phyloP scores from a whole-genome alignment of 108 stramenopile genomes.

The Cyclotella cryptica region DNA sequence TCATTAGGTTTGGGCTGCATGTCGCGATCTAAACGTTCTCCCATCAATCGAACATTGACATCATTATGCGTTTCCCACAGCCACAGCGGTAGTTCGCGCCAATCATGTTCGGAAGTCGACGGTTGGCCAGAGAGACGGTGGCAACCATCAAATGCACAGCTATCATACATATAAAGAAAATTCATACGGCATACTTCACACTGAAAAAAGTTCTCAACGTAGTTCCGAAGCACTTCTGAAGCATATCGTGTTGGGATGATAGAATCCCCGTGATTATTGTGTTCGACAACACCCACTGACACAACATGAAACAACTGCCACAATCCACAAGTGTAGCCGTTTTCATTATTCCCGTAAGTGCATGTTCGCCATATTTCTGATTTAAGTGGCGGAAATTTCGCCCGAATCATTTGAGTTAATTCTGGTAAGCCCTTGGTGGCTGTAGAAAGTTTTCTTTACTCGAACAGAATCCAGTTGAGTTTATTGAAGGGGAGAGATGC shows the following conservation, averaged over 20 bases:
- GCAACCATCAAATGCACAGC: slow-evolving; percentile 76
- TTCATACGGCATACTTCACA: slow-evolving; percentile 84
- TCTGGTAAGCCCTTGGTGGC: slow-evolving; percentile 48
- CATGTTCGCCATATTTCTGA: slow-evolving; percentile 39
- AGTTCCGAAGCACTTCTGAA: slow-evolving; percentile 39
- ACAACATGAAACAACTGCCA: slow-evolving; percentile 89
- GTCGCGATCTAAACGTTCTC: slow-evolving; percentile 50
- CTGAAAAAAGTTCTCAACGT: slow-evolving; percentile 80
- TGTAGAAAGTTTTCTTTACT: slow-evolving; percentile 48
- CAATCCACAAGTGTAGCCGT: slow-evolving; percentile 87
- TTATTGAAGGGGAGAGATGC: neutral
- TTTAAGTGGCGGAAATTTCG: slow-evolving; percentile 12
- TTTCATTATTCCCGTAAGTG: slow-evolving; percentile 47
- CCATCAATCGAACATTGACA: slow-evolving; percentile 74
- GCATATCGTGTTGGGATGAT: slow-evolving; percentile 41
- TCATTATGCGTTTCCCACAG: slow-evolving; percentile 85
- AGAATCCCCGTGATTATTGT: slow-evolving; percentile 53
- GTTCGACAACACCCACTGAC: slow-evolving; percentile 81
- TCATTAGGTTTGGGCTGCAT: slow-evolving; percentile 27
- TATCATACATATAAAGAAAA: slow-evolving; percentile 74
- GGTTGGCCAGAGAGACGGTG: slow-evolving; percentile 63
- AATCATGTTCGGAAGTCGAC: slow-evolving; percentile 50
- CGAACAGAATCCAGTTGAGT: neutral
- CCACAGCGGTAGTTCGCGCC: slow-evolving; percentile 78
- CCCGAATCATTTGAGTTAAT: slow-evolving; percentile 46